These are phyloP conservation scores for Fraxinus paxiana DNA, from an alignment of 305 asterid species.

Conservation along the genomic window DNA sequence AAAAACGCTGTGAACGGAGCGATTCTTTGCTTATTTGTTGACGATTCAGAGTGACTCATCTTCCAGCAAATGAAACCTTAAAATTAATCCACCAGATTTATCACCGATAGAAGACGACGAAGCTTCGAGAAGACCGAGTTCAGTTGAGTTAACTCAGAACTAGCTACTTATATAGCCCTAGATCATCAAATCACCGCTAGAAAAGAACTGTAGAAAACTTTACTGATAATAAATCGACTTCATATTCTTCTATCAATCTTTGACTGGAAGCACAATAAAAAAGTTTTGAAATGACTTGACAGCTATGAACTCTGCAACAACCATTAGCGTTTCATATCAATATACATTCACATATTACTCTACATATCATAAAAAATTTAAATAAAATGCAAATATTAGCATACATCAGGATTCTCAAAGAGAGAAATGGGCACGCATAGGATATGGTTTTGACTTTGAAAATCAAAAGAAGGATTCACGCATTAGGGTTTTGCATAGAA, in stretches of 20 bases:
- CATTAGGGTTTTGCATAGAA: conserved; percentile 8
- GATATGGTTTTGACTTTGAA: conserved; percentile 36
- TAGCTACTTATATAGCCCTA: conserved; percentile 20
- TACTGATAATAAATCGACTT: conserved; percentile 26
- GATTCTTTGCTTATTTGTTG: conserved; percentile 29
- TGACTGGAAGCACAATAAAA: conserved; percentile 28
- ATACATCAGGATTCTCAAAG: background rate
- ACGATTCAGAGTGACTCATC: conserved; percentile 27
- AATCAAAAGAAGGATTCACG: conserved; percentile 17
- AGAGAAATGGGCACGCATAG: background rate
- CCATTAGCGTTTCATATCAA: conserved; percentile 21
- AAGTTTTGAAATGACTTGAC: conserved; percentile 43
- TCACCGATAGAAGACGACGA: background rate
- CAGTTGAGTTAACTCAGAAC: conserved; percentile 29
- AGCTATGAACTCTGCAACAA: conserved; percentile 35
- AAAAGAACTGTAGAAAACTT: conserved; percentile 22
- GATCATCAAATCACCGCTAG: conserved; percentile 27
- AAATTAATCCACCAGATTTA: background rate
- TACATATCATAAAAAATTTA: conserved; percentile 1
- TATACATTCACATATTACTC: background rate
- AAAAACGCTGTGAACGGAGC: conserved; percentile 30
- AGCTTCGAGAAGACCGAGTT: conserved; percentile 5
- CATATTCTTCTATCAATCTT: conserved; percentile 17
- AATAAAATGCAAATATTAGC: background rate
- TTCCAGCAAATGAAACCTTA: conserved; percentile 1